Conservation (phyloP, 2,329 filamentous ascomycete species). For the Gnomoniopsis smithogilvyi region DNA sequence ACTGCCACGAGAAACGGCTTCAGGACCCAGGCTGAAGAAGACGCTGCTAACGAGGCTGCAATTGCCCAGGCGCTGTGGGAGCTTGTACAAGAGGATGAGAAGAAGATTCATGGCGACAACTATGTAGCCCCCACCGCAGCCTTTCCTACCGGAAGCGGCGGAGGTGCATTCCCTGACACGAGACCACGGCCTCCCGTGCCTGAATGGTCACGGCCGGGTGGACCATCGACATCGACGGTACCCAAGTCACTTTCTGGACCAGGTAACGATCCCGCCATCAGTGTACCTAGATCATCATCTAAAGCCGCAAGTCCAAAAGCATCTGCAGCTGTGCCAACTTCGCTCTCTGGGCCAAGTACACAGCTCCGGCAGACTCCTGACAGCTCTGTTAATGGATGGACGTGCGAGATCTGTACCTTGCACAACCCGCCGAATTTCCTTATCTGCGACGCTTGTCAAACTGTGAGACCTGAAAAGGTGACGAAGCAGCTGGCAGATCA, state of each 20-base stretch:
- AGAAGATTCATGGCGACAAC: constrained; percentile 49
- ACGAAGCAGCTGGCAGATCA: constrained; percentile 9
- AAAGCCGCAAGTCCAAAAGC: not conserved
- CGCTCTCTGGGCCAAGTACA: not conserved
- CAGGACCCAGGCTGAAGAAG: constrained; percentile 79
- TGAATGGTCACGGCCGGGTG: constrained; percentile 11
- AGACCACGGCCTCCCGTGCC: constrained; percentile 20
- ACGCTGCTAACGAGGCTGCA: constrained; percentile 82
- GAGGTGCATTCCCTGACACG: constrained; percentile 30
- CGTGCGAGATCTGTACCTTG: constrained; percentile 54
- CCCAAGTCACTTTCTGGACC: not conserved
- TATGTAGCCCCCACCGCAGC: constrained; percentile 48
- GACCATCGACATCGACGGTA: not conserved
- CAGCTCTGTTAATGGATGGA: constrained; percentile 39
- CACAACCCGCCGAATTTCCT: constrained; percentile 49
- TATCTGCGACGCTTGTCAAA: constrained; percentile 55
- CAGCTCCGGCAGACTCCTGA: not conserved
- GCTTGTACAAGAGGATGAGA: constrained; percentile 76
- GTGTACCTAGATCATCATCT: not conserved
- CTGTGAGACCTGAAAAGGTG: constrained; percentile 35
- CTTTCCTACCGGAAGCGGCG: constrained; percentile 45
- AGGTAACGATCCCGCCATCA: not conserved
- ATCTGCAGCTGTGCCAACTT: not conserved
- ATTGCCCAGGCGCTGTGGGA: constrained; percentile 86
- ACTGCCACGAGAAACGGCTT: constrained; percentile 69